Percentiles rank a stretch among this genome's conserved stretches.
These are phyloP conservation scores for Baorangia bicolor DNA, from an alignment of 768 basidiomycete genomes.

Conservation along the genomic window DNA sequence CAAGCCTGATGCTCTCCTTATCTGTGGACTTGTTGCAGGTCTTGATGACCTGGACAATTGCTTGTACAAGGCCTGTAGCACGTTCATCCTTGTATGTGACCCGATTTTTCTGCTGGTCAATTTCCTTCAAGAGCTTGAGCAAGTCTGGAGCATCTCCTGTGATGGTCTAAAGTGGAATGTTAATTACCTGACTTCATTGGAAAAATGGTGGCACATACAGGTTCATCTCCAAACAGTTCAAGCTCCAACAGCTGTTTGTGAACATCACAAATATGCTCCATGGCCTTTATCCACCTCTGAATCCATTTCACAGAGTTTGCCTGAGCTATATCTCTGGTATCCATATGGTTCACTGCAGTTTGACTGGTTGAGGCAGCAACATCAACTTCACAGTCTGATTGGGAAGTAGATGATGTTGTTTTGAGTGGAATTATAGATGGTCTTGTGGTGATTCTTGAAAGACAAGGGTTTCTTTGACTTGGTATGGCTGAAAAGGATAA, in stretches of 20 bases:
- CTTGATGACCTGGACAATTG: background rate
- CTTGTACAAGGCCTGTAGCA: constrained; percentile 4
- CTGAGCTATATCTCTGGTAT: background rate
- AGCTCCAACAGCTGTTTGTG: background rate
- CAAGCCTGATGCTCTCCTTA: constrained; percentile 9
- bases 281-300: constrained; percentile 12
- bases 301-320: background rate
- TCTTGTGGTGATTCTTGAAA: background rate
- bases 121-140: constrained; percentile 19
- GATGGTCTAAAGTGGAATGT: constrained; percentile 5
- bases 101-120: constrained; percentile 21
- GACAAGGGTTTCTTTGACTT: no score
- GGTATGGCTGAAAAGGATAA: no score
- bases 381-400: background rate
- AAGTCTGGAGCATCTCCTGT: constrained; percentile 5
- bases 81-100: constrained; percentile 19
- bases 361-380: background rate
- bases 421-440: background rate
- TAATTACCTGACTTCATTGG: background rate
- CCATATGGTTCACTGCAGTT: background rate
- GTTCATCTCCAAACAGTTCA: constrained; percentile 21
- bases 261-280: constrained; percentile 2
- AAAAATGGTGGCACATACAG: constrained; percentile 9
- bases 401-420: background rate
- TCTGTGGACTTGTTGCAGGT: background rate